Conservation (phyloP, 2,329 filamentous ascomycete species). For the Calycina herbarum region DNA sequence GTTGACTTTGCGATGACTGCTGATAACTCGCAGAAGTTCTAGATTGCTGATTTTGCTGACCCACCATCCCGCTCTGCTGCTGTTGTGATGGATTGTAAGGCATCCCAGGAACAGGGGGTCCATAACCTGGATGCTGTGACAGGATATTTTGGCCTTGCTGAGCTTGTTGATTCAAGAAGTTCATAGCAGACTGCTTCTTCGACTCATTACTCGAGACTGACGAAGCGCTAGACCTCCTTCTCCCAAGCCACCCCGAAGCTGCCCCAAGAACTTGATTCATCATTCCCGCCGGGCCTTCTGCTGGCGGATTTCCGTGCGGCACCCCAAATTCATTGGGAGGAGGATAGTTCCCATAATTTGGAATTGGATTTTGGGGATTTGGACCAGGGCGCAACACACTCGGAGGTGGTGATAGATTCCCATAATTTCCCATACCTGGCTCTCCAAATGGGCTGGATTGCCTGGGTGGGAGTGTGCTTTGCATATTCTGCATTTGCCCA, state of each 20-base stretch:
- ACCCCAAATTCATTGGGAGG: not conserved
- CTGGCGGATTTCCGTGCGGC: not conserved
- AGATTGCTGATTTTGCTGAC: not conserved
- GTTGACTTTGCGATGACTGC: not conserved
- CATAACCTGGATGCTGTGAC: not conserved
- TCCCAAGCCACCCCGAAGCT: not conserved
- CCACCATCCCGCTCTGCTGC: not conserved
- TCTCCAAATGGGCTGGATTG: not conserved
- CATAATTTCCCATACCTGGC: not conserved
- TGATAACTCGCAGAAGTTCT: not conserved
- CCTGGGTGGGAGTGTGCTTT: not conserved
- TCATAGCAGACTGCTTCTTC: not conserved
- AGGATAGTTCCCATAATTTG: not conserved
- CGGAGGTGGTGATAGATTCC: not conserved
- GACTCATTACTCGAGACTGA: not conserved
- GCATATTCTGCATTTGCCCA: not conserved
- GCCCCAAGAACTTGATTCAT: not conserved
- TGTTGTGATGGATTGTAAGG: not conserved
- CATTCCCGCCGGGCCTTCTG: not conserved
- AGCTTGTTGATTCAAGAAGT: not conserved
- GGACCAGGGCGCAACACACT: not conserved
- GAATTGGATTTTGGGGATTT: not conserved
- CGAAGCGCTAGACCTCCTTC: not conserved
- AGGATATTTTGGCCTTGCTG: not conserved
- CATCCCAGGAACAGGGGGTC: not conserved